phyloP scores from a whole-genome alignment of 768 basidiomycete species.

The Suillus americanus region DNA sequence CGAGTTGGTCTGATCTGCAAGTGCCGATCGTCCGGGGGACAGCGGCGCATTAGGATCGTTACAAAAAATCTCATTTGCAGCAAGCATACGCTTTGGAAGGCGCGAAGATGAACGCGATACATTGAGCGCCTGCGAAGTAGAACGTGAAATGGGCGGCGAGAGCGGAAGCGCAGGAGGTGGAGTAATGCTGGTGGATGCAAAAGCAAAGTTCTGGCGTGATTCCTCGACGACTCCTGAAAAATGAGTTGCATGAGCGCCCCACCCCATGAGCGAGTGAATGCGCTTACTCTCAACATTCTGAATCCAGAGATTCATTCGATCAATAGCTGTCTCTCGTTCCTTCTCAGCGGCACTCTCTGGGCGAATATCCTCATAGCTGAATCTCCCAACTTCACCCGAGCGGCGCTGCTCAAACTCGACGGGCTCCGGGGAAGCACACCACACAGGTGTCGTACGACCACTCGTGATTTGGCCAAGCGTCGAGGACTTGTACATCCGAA shows the following conservation, averaged over 20 bases:
- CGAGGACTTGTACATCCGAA: constrained; percentile 67
- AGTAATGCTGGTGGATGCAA: constrained; percentile 45
- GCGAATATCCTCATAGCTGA: constrained; percentile 35
- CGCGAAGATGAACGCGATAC: constrained; percentile 40
- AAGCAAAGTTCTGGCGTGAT: constrained; percentile 64
- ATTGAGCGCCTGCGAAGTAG: constrained; percentile 36
- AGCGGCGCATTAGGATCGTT: constrained; percentile 18
- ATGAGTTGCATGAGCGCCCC: constrained; percentile 11
- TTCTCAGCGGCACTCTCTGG: constrained; percentile 11
- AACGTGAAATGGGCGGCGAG: constrained; percentile 49
- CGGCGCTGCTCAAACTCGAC: constrained; percentile 32
- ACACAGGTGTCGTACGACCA: constrained; percentile 28
- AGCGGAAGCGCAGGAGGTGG: constrained; percentile 65
- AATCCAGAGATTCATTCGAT: constrained; percentile 82
- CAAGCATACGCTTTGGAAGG: constrained; percentile 59
- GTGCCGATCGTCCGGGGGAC: constrained; percentile 17
- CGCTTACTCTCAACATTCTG: constrained; percentile 78
- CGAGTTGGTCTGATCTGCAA: constrained; percentile 20
- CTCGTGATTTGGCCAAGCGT: constrained; percentile 41
- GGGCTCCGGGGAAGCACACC: constrained; percentile 30
- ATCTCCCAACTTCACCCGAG: constrained; percentile 32
- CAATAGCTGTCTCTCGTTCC: constrained; percentile 36
- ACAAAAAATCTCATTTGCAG: constrained; percentile 71
- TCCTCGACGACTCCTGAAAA: constrained; percentile 76
- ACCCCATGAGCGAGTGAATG: background rate